Percentiles rank a stretch among this genome's conserved stretches.
phyloP scores from a whole-genome alignment of 345 rosid species.

The Gossypium anomalum region DNA sequence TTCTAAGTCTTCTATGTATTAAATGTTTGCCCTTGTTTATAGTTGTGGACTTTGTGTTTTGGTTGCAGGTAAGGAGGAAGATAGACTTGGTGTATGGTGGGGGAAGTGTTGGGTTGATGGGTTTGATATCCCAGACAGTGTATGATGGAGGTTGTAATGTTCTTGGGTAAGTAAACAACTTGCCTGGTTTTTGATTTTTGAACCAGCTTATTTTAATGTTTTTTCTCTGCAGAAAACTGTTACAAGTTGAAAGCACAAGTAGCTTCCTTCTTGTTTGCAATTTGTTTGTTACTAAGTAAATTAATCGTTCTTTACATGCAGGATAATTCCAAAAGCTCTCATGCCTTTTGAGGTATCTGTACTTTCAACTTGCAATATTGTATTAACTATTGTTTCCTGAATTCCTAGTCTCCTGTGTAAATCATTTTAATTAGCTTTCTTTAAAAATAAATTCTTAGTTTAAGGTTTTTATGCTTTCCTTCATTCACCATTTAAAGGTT shows the following conservation, averaged over 20 bases:
- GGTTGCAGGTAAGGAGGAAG: constrained; percentile 71
- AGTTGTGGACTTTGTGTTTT: neutral
- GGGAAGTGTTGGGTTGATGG: constrained; percentile 97
- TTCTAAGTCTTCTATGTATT: constrained; percentile 9
- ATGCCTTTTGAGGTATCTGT: constrained; percentile 82
- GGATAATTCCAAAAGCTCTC: constrained; percentile 91
- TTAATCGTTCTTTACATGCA: constrained; percentile 38
- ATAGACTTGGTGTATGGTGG: constrained; percentile 93
- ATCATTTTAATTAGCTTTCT: neutral
- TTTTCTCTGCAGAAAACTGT: constrained; percentile 11
- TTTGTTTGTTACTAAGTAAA: constrained; percentile 7
- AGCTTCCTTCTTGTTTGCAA: constrained; percentile 8
- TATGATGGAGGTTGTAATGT: constrained; percentile 86
- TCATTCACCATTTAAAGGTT: constrained; percentile 1
- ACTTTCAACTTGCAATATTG: constrained; percentile 1
- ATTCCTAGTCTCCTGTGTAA: neutral
- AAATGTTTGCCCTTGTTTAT: neutral
- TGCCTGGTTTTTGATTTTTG: neutral
- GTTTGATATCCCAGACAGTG: constrained; percentile 80
- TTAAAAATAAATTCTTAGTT: neutral
- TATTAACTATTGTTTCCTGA: neutral
- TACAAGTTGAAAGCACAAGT: constrained; percentile 9
- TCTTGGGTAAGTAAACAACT: constrained; percentile 61
- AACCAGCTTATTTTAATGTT: constrained; percentile 6
- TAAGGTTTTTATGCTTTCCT: constrained; percentile 1